Evolutionary conservation across 2,329 filamentous ascomycete species (phyloP), one percentile per base, ranked within the genome.

Genomic region (Cladophialophora chaetospira): DNA sequence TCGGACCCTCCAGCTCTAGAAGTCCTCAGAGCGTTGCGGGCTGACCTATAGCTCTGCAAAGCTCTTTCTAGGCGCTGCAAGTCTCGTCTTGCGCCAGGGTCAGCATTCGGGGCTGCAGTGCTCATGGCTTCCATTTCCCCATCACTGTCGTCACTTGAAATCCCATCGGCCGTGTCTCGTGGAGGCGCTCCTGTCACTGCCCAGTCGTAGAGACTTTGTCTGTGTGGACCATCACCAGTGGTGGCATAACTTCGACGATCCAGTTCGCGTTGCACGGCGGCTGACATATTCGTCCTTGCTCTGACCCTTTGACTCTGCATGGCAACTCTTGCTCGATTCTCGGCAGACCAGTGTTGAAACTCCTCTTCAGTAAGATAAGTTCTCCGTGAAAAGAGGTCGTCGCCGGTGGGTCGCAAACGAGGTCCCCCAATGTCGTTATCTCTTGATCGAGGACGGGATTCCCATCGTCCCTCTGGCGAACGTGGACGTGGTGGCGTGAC

Each of bases 181-280:
- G 26, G 28, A 5, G 33, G 26, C 1, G 31, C 13, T 3, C 15
- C 40, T n/a, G 33, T 51, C 23, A 50, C 28, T n/a, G 53, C 48
- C 43, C 54, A 60, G 31, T 60, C 57, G 35, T 60, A 60, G 8
- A 60, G 57, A 17, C 54, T 53, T 35, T 55, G 15, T n/a, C 46
- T 31, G 4, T 23, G 17, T 15, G 51, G 51, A 3, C 50, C 43
- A 6, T 23, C 17, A 17, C 38, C 53, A 26, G 43, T 55, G 10
- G 57, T 54, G 6, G 40, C 38, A 38, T 50, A 50, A 33, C 15
- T 44, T 50, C 43, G 42, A 11, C 48, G 53, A 25, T 40, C 26
- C 6, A 19, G 29, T 21, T 21, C 47, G 29, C 31, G 11, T 13
- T 44, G 42, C 42, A 44, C 26, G 2, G 42, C 42, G n/a, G 38